Conservation (phyloP, 768 basidiomycete species). For the Trametes maxima region DNA sequence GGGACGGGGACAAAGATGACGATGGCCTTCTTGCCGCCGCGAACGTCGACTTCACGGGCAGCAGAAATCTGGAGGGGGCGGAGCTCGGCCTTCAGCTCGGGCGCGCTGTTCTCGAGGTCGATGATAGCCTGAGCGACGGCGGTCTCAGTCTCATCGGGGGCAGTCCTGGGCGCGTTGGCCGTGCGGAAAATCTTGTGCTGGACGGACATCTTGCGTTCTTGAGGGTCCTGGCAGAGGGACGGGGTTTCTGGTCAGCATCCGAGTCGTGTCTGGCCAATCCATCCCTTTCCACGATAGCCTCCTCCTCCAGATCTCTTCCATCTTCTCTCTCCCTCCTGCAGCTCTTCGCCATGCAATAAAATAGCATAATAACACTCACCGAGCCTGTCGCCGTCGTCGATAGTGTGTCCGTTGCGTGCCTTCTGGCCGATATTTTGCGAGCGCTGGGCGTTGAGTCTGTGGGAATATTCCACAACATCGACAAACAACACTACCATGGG, state of each 20-base stretch:
- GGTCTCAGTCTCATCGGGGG: constrained; percentile 91
- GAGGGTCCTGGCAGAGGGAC: constrained; percentile 24
- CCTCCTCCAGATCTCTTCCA: constrained; percentile 11
- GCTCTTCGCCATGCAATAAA: constrained; percentile 25
- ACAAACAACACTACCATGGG: neutral
- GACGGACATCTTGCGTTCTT: constrained; percentile 65
- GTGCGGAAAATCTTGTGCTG: constrained; percentile 91
- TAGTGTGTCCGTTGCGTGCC: constrained; percentile 27
- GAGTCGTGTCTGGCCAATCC: constrained; percentile 49
- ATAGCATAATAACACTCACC: constrained; percentile 56
- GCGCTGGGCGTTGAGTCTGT: constrained; percentile 18
- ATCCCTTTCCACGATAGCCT: constrained; percentile 44
- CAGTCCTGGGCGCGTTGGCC: constrained; percentile 89
- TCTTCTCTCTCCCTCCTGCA: constrained; percentile 16
- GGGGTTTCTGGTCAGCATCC: constrained; percentile 48
- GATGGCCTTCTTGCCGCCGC: constrained; percentile 99
- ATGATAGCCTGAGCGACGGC: constrained; percentile 93
- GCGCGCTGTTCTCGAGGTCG: constrained; percentile 97
- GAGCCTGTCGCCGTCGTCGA: constrained; percentile 64
- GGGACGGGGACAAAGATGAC: constrained; percentile 98
- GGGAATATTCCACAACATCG: constrained; percentile 11
- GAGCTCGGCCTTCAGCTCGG: constrained; percentile 97
- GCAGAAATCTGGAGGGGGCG: constrained; percentile 96
- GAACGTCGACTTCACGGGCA: constrained; percentile 98
- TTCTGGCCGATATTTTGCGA: constrained; percentile 12